Evolutionary conservation across 768 basidiomycete genomes (phyloP), one percentile per base, ranked within the genome.

Genomic region (Ramaria rubella): DNA sequence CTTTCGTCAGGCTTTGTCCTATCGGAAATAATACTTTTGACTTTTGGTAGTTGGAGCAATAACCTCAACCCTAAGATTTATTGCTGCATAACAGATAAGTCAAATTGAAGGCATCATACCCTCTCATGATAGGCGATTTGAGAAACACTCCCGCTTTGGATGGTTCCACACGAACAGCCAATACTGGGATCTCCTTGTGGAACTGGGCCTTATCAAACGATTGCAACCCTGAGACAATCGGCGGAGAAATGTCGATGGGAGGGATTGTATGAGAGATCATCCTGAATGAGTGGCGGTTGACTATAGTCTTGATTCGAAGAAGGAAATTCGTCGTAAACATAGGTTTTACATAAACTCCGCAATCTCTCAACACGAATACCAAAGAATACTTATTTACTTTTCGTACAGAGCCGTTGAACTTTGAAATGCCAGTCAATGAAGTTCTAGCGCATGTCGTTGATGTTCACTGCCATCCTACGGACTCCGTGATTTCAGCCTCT

Each of bases 381-480:
- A 42, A 6, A 5, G 21, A 4, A 19, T 17, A 17, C 9, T n/a
- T n/a, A n/a, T n/a, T n/a, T n/a, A n/a, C n/a, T n/a, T n/a, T n/a
- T n/a, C n/a, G n/a, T n/a, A n/a, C n/a, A n/a, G n/a, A n/a, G n/a
- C n/a, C n/a, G n/a, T n/a, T n/a, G n/a, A n/a, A n/a, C n/a, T n/a
- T n/a, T n/a, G n/a, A n/a, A n/a, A n/a, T n/a, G n/a, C 60, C 58
- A 9, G 34, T 58, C 30, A 23, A 40, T 27, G 63, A 64, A 23
- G 48, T 92, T 44, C 73, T 90, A 19, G 72, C 69, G 21, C 90
- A 90, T 63, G 73, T 97, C 56, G 77, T 85, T 53, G 94, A 96
- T 66, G 89, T 85, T 0, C 94, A 97, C 62, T 94, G 90, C 69
- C 94, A 97, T 71, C 93, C 94, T 3, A 93, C 90, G 4, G 94